Evolutionary conservation across 1,284 basidiomycete genomes (phyloP).

Genomic region (Bjerkandera adusta): DNA sequence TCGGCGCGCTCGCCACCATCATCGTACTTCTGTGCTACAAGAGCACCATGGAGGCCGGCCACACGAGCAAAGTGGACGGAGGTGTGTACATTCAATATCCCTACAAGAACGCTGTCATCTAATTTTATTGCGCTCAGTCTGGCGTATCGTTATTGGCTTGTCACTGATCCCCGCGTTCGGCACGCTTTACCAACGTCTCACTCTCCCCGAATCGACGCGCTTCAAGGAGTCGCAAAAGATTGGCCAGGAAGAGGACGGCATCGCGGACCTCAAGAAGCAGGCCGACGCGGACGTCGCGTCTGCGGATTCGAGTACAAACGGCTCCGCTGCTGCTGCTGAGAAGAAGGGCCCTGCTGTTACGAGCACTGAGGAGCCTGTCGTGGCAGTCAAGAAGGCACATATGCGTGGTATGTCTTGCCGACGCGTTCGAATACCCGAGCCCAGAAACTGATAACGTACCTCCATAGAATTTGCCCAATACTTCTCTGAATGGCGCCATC

Average conservation of each 20-base stretch:
- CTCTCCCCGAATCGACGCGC: constrained; percentile 67
- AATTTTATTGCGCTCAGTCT: constrained; percentile 32
- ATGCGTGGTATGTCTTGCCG: constrained; percentile 30
- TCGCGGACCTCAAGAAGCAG: constrained; percentile 38
- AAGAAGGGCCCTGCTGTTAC: constrained; percentile 11
- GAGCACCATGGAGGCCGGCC: constrained; percentile 54
- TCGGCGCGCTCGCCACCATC: constrained; percentile 66
- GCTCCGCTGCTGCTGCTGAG: constrained; percentile 14
- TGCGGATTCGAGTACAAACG: constrained; percentile 5
- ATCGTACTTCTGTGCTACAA: constrained; percentile 71
- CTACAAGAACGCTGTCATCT: background rate
- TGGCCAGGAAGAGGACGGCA: constrained; percentile 30
- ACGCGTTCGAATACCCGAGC: background rate
- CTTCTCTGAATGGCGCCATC: constrained; percentile 57
- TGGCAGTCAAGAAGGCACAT: constrained; percentile 35
- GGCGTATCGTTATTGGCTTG: constrained; percentile 50
- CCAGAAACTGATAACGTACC: background rate
- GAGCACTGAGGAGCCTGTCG: constrained; percentile 12
- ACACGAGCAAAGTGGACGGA: constrained; percentile 66
- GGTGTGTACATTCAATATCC: constrained; percentile 35
- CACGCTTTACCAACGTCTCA: constrained; percentile 73
- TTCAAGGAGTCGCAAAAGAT: constrained; percentile 43
- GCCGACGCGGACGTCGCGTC: constrained; percentile 25
- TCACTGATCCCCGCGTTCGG: constrained; percentile 57
- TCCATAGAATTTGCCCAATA: constrained; percentile 45